Base-by-base conservation (phyloP, 352 stramenopile genomes). In the Phytophthora megakarya region DNA sequence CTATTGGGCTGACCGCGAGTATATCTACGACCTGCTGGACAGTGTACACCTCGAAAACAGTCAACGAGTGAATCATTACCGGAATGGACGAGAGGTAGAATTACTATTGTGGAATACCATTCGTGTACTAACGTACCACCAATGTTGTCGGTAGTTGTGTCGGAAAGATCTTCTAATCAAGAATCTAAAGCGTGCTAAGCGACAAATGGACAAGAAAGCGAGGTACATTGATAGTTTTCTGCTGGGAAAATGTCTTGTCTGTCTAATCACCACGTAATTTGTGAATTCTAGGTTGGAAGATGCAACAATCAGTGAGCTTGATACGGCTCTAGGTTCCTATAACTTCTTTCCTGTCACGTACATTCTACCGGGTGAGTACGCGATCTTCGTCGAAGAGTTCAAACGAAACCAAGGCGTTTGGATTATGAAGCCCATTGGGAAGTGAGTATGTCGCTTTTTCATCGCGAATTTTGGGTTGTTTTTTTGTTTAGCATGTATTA, bases 341-440 rank as follows among this genome's bases (percentile, higher is more conserved):
- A 78, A 97, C 67, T 97, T 97, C 48, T 96, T 97, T 68, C 92
- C 94, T 10, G 76, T 86, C 56, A 98, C 92, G 32, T 98, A 97
- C 69, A 96, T 98, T 48, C 76, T 98, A n/a, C 93, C 94, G 3
- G 81, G 89, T 3, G 93, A 98, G 47, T 98, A 98, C 62, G 87
- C 86, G 18, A 90, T 98, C 67, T 98, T 98, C 63, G 89, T 98
- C 1, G 93, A 98, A 74, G 91, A 98, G 51, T 98, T 97, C 52
- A 97, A 97, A 58, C 77, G 89, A 16, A 89, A 79, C 51, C 81
- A 92, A 37, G 94, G 92, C 30, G 83, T 97, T 2, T 98, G 95
- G 95, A 98, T 98, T 69, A 98, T 98, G 95, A 98, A 98, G 67
- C 95, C 95, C 9, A 97, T 97, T 21, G 93, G 95, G 40, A 96